These are phyloP conservation scores for Arxiozyma slooffiae DNA, from an alignment of 1,139 yeast species.

Conservation along the genomic window DNA sequence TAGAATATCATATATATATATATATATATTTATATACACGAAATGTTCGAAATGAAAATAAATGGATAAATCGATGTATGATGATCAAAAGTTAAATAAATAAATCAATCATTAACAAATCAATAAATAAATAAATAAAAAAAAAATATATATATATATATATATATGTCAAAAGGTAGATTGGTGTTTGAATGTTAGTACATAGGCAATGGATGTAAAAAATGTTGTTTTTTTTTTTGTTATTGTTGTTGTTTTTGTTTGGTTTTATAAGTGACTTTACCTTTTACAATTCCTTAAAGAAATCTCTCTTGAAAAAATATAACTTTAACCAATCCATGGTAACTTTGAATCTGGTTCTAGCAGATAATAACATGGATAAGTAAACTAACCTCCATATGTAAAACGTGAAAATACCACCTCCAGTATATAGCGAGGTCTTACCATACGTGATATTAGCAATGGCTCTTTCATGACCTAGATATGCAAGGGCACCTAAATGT, in stretches of 20 bases:
- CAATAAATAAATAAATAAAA: neutral
- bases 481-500: slow-evolving; percentile 70
- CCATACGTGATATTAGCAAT: slow-evolving; percentile 92
- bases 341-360: slow-evolving; percentile 79
- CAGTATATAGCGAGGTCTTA: slow-evolving; percentile 72
- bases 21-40: neutral
- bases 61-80: slow-evolving; percentile 3
- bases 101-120: neutral
- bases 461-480: slow-evolving; percentile 85
- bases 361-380: slow-evolving; percentile 82
- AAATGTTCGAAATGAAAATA: neutral
- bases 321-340: slow-evolving; percentile 84
- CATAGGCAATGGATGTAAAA: neutral
- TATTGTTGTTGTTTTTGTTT: neutral
- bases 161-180: neutral
- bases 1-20: neutral
- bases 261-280: neutral
- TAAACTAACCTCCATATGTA: slow-evolving; percentile 91
- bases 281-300: slow-evolving; percentile 34
- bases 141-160: neutral
- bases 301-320: slow-evolving; percentile 83
- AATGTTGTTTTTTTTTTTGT: neutral
- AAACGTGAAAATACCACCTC: slow-evolving; percentile 85
- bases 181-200: slow-evolving; percentile 3
- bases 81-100: neutral